Evolutionary conservation across 352 stramenopile species (phyloP).

Genomic region (Globisporangium solare): DNA sequence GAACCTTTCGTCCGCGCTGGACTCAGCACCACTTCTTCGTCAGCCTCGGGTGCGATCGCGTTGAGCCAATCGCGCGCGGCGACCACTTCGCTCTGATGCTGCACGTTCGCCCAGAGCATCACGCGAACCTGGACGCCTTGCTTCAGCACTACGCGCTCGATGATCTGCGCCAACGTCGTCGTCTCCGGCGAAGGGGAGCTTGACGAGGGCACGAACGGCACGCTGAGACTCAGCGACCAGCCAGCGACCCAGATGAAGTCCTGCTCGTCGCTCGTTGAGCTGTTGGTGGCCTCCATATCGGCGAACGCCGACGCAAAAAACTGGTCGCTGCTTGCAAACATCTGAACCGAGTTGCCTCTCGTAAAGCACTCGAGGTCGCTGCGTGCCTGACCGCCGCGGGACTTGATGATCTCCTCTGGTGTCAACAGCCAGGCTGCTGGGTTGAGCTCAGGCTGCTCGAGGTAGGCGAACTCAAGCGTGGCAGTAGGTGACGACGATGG

Average conservation of each 20-base stretch:
- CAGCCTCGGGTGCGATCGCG: conserved; percentile 2
- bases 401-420: conserved; percentile 1
- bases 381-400: conserved; percentile 3
- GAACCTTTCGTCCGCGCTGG: not conserved
- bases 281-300: conserved; percentile 13
- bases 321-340: conserved; percentile 12
- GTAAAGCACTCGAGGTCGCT: not conserved
- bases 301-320: conserved; percentile 13
- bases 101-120: conserved; percentile 25
- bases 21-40: not conserved
- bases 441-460: conserved; percentile 14
- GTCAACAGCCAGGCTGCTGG: conserved; percentile 11
- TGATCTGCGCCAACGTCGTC: conserved; percentile 11
- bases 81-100: conserved; percentile 10
- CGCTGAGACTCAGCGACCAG: conserved; percentile 14
- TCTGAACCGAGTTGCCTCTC: not conserved
- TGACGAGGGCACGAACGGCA: conserved; percentile 11
- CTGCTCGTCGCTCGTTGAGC: not conserved
- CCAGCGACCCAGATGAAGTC: conserved; percentile 21
- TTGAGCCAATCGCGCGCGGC: conserved; percentile 24
- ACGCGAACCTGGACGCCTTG: conserved; percentile 22
- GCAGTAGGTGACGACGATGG: not conserved
- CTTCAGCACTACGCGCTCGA: conserved; percentile 17
- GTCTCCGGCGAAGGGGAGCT: not conserved
- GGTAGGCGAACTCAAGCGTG: not conserved